Conservation (phyloP, 2,329 filamentous ascomycete species). For the Colletotrichum eremochloae region DNA sequence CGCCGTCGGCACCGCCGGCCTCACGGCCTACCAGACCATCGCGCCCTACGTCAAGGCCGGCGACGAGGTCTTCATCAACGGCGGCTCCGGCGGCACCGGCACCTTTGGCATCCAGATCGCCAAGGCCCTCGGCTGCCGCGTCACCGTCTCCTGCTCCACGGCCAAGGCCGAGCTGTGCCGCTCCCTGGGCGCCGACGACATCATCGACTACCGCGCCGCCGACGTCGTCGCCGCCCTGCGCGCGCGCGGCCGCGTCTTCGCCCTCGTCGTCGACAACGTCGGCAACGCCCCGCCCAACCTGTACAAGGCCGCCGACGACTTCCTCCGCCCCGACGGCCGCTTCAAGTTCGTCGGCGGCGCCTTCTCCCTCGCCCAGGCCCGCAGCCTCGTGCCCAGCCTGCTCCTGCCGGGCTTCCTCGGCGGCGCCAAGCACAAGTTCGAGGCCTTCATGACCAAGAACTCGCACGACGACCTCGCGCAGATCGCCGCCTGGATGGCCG, state of each 20-base stretch:
- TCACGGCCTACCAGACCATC: constrained; percentile 64
- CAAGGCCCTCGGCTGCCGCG: constrained; percentile 71
- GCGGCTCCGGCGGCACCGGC: constrained; percentile 74
- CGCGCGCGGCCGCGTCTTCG: constrained; percentile 61
- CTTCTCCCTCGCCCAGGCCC: constrained; percentile 46
- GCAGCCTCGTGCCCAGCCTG: constrained; percentile 46
- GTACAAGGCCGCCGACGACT: constrained; percentile 65
- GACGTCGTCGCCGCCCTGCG: constrained; percentile 63
- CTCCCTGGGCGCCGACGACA: constrained; percentile 72
- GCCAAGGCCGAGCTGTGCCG: constrained; percentile 70
- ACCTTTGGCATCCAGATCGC: constrained; percentile 74
- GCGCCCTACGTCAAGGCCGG: constrained; percentile 62
- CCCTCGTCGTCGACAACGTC: constrained; percentile 71
- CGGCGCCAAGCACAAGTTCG: constrained; percentile 58
- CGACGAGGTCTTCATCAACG: constrained; percentile 75
- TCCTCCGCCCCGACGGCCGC: constrained; percentile 60
- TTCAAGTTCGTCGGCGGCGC: constrained; percentile 66
- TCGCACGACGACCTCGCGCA: constrained; percentile 61
- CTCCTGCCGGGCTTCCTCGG: constrained; percentile 53
- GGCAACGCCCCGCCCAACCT: constrained; percentile 62
- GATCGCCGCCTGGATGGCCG: constrained; percentile 67
- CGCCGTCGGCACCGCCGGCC: constrained; percentile 57
- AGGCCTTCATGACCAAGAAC: constrained; percentile 56
- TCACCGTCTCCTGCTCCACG: constrained; percentile 72
- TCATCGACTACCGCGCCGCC: constrained; percentile 70